Base-by-base conservation (phyloP, 164 flowering plant genomes). In the Saururus chinensis region DNA sequence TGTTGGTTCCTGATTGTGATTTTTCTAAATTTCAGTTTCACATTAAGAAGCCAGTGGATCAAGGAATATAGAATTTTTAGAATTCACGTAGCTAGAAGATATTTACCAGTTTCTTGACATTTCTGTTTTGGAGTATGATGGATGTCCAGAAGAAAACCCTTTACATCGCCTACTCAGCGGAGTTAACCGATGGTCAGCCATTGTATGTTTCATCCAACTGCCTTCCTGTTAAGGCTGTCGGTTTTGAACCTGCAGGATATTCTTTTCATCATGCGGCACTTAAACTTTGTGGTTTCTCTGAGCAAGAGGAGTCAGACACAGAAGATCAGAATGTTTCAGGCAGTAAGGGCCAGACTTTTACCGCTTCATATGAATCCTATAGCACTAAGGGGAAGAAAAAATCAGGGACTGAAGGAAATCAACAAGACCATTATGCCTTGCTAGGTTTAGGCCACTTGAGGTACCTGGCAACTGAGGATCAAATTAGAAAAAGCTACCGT, bases 401-500 rank as follows among this genome's bases (percentile, higher is more conserved):
- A 70, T 73, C 83, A 49, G 83, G 84, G 41, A 56, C 62, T 42
- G 88, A 66, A 51, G 71, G 71, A 49, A 76, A 71, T 61, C 84
- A 85, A 68, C 89, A 92, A 64, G 98, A 92, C 77, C 98, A 92
- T 68, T 92, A 92, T 76, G 92, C 96, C 1, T 67, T 92, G 64
- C 68, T 92, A 79, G 95, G 95, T 48, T 76, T 92, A 79, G 68
- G 85, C 65, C 88, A 92, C 80, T 69, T 92, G 62, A 80, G 98
- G 61, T 92, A 81, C 66, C 86, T 92, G 24, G 85, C 85, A 0
- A 79, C 81, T 40, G 85, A 81, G 70, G 84, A 81, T n/a, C 84
- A 79, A 63, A 81, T 81, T 54, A 64, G 76, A 35, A 92, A 79
- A 68, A 79, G 88, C 75, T 81, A 81, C 65, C 72, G 82, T 23